Percentiles rank a stretch among this genome's conserved stretches.
phyloP scores from a whole-genome alignment of 345 rosid genomes.

The Physaria fendleri region DNA sequence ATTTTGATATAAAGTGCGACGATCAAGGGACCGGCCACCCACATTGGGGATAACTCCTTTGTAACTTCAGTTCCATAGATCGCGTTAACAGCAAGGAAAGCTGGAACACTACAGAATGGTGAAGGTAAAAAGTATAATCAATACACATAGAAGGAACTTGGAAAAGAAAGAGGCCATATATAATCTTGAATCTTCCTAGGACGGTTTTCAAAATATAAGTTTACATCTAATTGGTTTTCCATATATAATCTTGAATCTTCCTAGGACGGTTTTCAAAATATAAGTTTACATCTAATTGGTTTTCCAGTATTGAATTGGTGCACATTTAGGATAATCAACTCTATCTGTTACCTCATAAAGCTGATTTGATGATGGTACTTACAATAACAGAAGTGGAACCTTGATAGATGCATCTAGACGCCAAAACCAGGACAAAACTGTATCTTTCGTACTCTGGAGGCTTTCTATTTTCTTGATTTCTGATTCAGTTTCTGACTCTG shows the following conservation, averaged over 20 bases:
- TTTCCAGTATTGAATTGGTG: not conserved
- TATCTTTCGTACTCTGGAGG: slow-evolving; percentile 11
- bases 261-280: not conserved
- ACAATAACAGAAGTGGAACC: slow-evolving; percentile 66
- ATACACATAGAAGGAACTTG: not conserved
- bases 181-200: not conserved
- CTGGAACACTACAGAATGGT: slow-evolving; percentile 53
- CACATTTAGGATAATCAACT: not conserved
- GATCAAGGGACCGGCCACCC: slow-evolving; percentile 75
- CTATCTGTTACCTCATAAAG: not conserved
- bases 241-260: not conserved
- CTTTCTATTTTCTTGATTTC: slow-evolving; percentile 36
- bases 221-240: not conserved
- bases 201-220: not conserved
- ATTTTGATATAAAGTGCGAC: slow-evolving; percentile 62
- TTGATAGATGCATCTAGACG: slow-evolving; percentile 63
- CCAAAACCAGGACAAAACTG: slow-evolving; percentile 53
- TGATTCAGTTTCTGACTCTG: slow-evolving; percentile 29
- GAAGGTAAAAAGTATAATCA: slow-evolving; percentile 18
- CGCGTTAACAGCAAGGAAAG: slow-evolving; percentile 51
- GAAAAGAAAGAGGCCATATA: not conserved
- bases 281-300: not conserved
- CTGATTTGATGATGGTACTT: slow-evolving; percentile 34
- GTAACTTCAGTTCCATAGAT: slow-evolving; percentile 68
- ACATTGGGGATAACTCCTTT: slow-evolving; percentile 73